Evolutionary conservation across 2,329 filamentous ascomycete species (phyloP).

Genomic region (Remersonia thermophila): DNA sequence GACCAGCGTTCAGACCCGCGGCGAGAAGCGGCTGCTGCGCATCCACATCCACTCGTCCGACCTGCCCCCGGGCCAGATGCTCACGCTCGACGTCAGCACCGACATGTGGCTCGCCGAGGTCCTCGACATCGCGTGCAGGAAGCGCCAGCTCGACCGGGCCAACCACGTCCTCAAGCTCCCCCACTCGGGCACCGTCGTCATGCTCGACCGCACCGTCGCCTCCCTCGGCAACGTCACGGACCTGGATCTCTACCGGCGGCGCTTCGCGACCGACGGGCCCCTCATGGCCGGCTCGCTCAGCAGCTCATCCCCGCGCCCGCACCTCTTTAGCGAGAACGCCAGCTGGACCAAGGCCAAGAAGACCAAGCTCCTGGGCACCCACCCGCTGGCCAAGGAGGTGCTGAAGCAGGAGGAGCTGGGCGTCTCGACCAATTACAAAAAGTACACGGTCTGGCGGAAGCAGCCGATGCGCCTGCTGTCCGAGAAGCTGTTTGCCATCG

Average conservation of each 20-base stretch:
- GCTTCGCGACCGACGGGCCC: conserved; percentile 63
- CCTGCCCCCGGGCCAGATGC: conserved; percentile 57
- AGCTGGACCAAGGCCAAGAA: conserved; percentile 43
- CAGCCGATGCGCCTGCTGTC: conserved; percentile 73
- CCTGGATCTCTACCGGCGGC: conserved; percentile 61
- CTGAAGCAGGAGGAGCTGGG: conserved; percentile 47
- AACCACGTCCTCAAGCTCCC: conserved; percentile 69
- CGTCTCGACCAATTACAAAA: conserved; percentile 51
- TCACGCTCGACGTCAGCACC: conserved; percentile 64
- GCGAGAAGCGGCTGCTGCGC: conserved; percentile 57
- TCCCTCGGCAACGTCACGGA: conserved; percentile 65
- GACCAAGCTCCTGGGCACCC: conserved; percentile 40
- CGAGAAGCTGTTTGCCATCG: conserved; percentile 65
- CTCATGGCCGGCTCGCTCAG: conserved; percentile 57
- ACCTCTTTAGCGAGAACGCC: conserved; percentile 36
- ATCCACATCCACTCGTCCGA: conserved; percentile 62
- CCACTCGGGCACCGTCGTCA: conserved; percentile 60
- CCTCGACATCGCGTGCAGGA: conserved; percentile 64
- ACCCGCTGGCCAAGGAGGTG: conserved; percentile 55
- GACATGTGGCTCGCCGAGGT: conserved; percentile 77
- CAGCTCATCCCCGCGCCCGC: conserved; percentile 56
- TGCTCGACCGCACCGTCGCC: conserved; percentile 65
- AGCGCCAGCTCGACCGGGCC: conserved; percentile 66
- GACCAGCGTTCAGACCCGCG: conserved; percentile 29
- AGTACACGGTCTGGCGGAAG: conserved; percentile 70